Percentiles rank a stretch among this genome's conserved stretches.
These are phyloP conservation scores for Physcomitrium patens DNA, from an alignment of 225 moss, liverwort and hornwort genomes.

Conservation along the genomic window DNA sequence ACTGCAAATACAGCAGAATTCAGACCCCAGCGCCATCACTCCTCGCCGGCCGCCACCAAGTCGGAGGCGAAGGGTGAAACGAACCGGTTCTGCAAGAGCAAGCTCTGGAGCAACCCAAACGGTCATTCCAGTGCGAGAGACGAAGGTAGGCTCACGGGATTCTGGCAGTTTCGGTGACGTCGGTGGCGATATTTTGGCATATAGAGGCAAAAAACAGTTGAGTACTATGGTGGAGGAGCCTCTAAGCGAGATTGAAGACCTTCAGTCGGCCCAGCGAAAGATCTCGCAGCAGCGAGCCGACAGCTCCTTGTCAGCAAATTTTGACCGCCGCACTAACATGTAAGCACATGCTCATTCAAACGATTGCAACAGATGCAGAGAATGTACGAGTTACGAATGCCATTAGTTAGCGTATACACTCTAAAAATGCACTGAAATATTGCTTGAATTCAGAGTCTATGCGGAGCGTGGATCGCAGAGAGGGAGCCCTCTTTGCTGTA, in stretches of 20 bases:
- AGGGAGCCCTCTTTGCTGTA: slow-evolving; percentile 41
- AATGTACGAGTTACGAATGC: not conserved
- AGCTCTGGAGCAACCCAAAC: slow-evolving; percentile 16
- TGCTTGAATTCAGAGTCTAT: slow-evolving; percentile 33
- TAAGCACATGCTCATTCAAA: slow-evolving; percentile 39
- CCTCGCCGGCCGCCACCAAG: slow-evolving; percentile 36
- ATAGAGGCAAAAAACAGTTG: slow-evolving; percentile 20
- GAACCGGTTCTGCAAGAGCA: not conserved
- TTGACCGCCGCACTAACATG: slow-evolving; percentile 47
- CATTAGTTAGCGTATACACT: not conserved
- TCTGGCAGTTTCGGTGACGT: slow-evolving; percentile 29
- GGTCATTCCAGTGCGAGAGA: slow-evolving; percentile 25
- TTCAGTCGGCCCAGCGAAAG: slow-evolving; percentile 22
- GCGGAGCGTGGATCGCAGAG: slow-evolving; percentile 52
- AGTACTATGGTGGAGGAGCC: slow-evolving; percentile 57
- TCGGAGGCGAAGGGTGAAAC: slow-evolving; percentile 35
- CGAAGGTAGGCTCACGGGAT: slow-evolving; percentile 18
- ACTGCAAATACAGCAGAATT: slow-evolving; percentile 6
- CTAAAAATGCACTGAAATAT: not conserved
- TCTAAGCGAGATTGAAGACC: slow-evolving; percentile 41
- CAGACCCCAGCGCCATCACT: slow-evolving; percentile 30
- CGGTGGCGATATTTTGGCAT: slow-evolving; percentile 34
- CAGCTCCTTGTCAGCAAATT: slow-evolving; percentile 27
- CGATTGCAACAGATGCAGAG: not conserved
- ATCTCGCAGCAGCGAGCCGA: slow-evolving; percentile 41